Evolutionary conservation across 768 basidiomycete species (phyloP).

Genomic region (Coprinopsis marcescibilis): DNA sequence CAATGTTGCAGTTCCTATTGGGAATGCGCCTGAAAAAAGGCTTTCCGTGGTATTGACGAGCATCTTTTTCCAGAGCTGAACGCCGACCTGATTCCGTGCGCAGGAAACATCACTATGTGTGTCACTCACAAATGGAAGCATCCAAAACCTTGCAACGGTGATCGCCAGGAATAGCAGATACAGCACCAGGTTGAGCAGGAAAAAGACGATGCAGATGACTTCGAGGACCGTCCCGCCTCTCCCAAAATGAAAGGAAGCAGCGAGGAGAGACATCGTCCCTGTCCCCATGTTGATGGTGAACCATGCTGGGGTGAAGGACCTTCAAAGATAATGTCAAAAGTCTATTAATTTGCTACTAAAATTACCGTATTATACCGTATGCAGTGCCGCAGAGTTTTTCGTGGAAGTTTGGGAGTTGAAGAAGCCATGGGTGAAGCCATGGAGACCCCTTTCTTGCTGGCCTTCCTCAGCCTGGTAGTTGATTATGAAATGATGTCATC

Average conservation of each 20-base stretch:
- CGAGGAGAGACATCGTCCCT: slow-evolving; percentile 46
- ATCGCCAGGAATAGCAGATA: slow-evolving; percentile 44
- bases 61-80: slow-evolving; percentile 31
- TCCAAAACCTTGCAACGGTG: slow-evolving; percentile 43
- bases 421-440: not conserved
- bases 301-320: slow-evolving; percentile 16
- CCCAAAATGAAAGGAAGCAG: slow-evolving; percentile 53
- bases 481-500: not conserved
- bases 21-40: slow-evolving; percentile 38
- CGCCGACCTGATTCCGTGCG: not conserved
- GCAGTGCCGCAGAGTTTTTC: slow-evolving; percentile 10
- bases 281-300: slow-evolving; percentile 29
- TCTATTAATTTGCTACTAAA: not conserved
- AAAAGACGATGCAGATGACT: slow-evolving; percentile 33
- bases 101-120: not conserved
- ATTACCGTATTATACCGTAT: slow-evolving; percentile 7
- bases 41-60: slow-evolving; percentile 40
- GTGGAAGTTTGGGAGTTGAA: not conserved
- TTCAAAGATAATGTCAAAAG: not conserved
- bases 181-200: slow-evolving; percentile 52
- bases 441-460: not conserved
- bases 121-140: slow-evolving; percentile 33
- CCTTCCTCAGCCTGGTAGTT: not conserved
- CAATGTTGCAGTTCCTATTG: slow-evolving; percentile 57
- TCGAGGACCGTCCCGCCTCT: slow-evolving; percentile 28